phyloP scores from a whole-genome alignment of 306 rosid species.

The Glycyrrhiza uralensis region DNA sequence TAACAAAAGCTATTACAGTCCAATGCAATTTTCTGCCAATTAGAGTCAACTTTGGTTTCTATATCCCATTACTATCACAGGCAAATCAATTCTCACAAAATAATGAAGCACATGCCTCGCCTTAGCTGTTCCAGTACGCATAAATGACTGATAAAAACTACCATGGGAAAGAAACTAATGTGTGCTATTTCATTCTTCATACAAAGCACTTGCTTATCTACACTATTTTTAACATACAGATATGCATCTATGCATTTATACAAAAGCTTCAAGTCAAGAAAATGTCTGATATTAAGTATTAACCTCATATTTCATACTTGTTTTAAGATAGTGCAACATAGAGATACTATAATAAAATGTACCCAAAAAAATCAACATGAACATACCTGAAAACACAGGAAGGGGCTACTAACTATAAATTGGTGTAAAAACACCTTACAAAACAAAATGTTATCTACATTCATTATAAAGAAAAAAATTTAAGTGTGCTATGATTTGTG shows the following conservation, averaged over 20 bases:
- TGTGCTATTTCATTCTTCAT: not conserved
- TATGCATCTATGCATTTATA: not conserved
- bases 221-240: not conserved
- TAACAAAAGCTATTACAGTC: not conserved
- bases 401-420: not conserved
- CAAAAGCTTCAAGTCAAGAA: not conserved
- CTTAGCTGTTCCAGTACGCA: not conserved
- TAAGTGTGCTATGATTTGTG: slow-evolving; percentile 4
- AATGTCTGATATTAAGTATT: slow-evolving; percentile 3
- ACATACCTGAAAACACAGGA: not conserved
- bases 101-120: not conserved
- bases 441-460: slow-evolving; percentile 21
- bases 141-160: not conserved
- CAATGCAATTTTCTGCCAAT: not conserved
- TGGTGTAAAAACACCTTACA: not conserved
- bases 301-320: slow-evolving; percentile 1
- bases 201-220: not conserved
- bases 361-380: not conserved
- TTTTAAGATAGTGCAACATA: not conserved
- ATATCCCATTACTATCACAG: not conserved
- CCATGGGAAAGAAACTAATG: not conserved
- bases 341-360: not conserved
- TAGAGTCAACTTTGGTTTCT: not conserved
- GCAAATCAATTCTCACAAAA: not conserved
- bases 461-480: too few relatives aligned